Conservation (phyloP, 2,329 filamentous ascomycete genomes). For the Cercospora sesami region DNA sequence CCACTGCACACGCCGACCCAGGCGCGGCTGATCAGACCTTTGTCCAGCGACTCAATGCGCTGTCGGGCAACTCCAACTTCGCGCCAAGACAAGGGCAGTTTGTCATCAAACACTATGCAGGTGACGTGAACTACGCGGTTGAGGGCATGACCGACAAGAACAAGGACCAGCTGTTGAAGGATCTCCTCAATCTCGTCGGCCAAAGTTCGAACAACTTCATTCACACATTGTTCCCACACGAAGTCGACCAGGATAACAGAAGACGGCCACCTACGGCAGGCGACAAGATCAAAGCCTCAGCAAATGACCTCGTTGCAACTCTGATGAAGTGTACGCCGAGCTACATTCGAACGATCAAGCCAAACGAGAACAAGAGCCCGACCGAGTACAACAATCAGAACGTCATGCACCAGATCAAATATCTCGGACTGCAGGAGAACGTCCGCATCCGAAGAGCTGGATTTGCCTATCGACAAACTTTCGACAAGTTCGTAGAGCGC, state of each 20-base stretch:
- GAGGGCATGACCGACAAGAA: constrained; percentile 99
- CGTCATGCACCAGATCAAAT: constrained; percentile 97
- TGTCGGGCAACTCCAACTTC: constrained; percentile 84
- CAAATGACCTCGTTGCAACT: constrained; percentile 90
- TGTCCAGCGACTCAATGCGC: constrained; percentile 85
- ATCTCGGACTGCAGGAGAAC: constrained; percentile 98
- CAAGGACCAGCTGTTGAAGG: constrained; percentile 95
- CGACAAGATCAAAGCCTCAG: constrained; percentile 92
- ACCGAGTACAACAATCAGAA: constrained; percentile 89
- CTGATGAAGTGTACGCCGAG: constrained; percentile 97
- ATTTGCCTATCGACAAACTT: constrained; percentile 94
- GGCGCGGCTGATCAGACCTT: constrained; percentile 93
- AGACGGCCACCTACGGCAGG: constrained; percentile 91
- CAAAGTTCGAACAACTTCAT: constrained; percentile 83
- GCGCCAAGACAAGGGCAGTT: constrained; percentile 92
- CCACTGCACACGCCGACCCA: constrained; percentile 95
- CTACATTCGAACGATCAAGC: constrained; percentile 98
- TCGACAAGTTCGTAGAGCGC: constrained; percentile 96
- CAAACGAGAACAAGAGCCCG: constrained; percentile 97
- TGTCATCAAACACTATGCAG: constrained; percentile 98
- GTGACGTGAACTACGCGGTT: constrained; percentile 91
- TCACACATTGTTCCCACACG: constrained; percentile 83
- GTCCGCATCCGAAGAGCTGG: constrained; percentile 94
- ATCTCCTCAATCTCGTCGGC: constrained; percentile 81
- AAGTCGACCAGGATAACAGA: constrained; percentile 94